Percentiles rank a stretch among this genome's conserved stretches.
phyloP scores from a whole-genome alignment of 2,329 filamentous ascomycete species.

The Epichloe coenophiala region DNA sequence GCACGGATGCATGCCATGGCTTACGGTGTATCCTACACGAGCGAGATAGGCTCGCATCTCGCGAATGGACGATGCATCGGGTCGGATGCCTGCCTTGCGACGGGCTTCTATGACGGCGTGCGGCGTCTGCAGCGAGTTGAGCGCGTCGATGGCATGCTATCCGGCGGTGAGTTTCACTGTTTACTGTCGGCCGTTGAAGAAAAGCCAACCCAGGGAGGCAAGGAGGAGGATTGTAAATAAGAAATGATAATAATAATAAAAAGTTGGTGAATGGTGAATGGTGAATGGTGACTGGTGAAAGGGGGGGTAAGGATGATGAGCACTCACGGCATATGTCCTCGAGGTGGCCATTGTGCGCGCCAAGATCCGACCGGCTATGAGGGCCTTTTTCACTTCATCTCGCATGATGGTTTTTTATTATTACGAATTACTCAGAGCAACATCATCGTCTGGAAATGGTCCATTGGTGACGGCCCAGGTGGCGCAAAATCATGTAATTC shows the following conservation, averaged over 20 bases:
- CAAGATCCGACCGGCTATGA: conserved; percentile 7
- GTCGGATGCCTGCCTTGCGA: conserved; percentile 55
- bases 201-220: neutral
- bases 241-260: too few species aligned
- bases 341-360: conserved; percentile 16
- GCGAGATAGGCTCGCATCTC: conserved; percentile 71
- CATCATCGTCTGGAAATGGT: too few species aligned
- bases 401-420: neutral
- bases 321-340: conserved; percentile 22
- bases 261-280: neutral
- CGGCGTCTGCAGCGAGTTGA: conserved; percentile 87
- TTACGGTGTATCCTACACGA: conserved; percentile 61
- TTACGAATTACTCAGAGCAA: neutral
- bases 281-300: too few species aligned
- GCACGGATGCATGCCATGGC: conserved; percentile 1
- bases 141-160: conserved; percentile 70
- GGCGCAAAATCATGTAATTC: too few species aligned
- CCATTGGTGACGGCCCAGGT: too few species aligned
- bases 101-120: conserved; percentile 69
- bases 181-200: too few species aligned
- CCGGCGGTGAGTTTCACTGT: neutral
- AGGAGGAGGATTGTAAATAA: neutral
- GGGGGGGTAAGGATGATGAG: neutral
- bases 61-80: conserved; percentile 55
- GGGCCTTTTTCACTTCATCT: neutral